Base-by-base conservation (phyloP, 768 basidiomycete genomes). In the Naganishia randhawae region DNA sequence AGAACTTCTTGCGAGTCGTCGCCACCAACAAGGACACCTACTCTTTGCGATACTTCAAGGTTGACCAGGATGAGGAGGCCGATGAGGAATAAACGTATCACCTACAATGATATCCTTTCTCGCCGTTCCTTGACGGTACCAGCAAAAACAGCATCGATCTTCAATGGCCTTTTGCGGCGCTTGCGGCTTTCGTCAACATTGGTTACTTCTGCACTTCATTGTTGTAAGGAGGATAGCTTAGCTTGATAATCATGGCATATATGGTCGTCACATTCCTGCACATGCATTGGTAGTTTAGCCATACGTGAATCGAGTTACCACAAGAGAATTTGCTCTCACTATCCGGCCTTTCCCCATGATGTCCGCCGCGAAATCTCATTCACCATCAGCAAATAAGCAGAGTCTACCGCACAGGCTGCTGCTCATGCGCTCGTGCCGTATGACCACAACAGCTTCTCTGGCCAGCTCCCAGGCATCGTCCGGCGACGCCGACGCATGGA, bases 1-100 rank as follows among this genome's bases (percentile, higher is more conserved):
- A 93, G 73, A 94, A 97, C 83, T 97, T 92, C 90, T 92, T 97
- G 80, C 93, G 88, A 66, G 95, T 99, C 73, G 92, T 98, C 73
- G 92, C 96, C 48, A 88, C 92, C 33, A 85, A 87, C 64, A 96
- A 97, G 84, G 91, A 96, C 80, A 86, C 85, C 75, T 99, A 97
- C 83, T 88, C 93, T 77, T 88, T 99, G 73, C 86, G 89, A 74
- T 95, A 94, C 89, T 94, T 78, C 80, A 80, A 80, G 78, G 79
- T 81, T 71, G 79, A 78, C 77, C 76, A 78, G 73, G 78, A 78
- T 71, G 80, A 80, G 74, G 76, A 74, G 67, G 80, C 76, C 71
- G 79, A 78, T 50, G 78, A 81, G 73, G 80, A 78, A 71, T 81
- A 81, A 71, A 71, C 67, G 64, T 66, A 22, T 62, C 66, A 39